phyloP scores from a whole-genome alignment of 345 rosid genomes.

The Geranium rotundifolium region DNA sequence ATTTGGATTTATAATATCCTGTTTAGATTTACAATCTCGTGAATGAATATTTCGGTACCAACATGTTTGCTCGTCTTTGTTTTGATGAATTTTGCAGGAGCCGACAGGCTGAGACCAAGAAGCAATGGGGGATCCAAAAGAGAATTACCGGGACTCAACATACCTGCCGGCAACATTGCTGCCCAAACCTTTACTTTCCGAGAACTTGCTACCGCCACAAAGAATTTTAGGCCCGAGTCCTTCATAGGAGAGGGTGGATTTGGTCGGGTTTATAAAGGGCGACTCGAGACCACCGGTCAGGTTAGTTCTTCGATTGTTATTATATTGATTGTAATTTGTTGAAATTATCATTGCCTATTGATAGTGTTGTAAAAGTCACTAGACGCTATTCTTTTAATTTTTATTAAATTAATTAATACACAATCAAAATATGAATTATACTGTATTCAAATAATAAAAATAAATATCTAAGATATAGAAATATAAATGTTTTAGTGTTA shows the following conservation, averaged over 20 bases:
- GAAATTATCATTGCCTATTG: background rate
- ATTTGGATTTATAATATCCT: background rate
- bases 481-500: no score
- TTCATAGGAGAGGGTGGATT: slow-evolving; percentile 96
- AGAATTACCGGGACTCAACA: slow-evolving; percentile 44
- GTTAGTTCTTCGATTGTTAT: slow-evolving; percentile 10
- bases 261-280: slow-evolving; percentile 88
- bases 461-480: no score
- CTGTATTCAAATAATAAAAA: no score
- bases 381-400: background rate
- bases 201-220: slow-evolving; percentile 80
- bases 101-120: slow-evolving; percentile 61
- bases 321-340: background rate
- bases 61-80: slow-evolving; percentile 6
- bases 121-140: slow-evolving; percentile 51
- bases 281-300: slow-evolving; percentile 87
- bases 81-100: slow-evolving; percentile 40
- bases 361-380: background rate
- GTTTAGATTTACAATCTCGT: background rate
- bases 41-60: background rate
- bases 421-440: no score
- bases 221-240: slow-evolving; percentile 74
- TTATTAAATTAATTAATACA: no score
- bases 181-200: slow-evolving; percentile 83
- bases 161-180: slow-evolving; percentile 71